A percentile compares a stretch with the other conserved stretches of the same genome.
These are phyloP conservation scores for Tagetes erecta DNA, from an alignment of 129 eudicot genomes.

Conservation along the genomic window DNA sequence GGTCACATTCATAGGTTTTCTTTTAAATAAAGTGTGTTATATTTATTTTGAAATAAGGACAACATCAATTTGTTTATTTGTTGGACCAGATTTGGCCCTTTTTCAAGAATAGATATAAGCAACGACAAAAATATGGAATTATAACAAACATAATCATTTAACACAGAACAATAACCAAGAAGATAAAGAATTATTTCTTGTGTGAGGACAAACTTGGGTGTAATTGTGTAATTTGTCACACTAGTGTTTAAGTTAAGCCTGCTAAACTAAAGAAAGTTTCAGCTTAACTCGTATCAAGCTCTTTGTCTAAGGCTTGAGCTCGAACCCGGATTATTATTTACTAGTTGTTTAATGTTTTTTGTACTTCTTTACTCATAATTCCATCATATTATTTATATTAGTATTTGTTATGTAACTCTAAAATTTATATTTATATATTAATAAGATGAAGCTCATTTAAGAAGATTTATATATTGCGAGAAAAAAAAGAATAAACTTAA, in stretches of 20 bases:
- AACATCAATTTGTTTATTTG: not conserved
- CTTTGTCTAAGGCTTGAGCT: not conserved
- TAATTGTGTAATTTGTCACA: too few relatives aligned
- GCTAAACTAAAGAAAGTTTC: not conserved
- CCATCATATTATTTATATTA: too few relatives aligned
- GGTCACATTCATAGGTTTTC: conserved; percentile 16
- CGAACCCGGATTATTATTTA: too few relatives aligned
- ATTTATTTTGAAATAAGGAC: conserved; percentile 4
- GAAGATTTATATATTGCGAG: too few relatives aligned
- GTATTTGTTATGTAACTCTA: not conserved
- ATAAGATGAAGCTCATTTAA: too few relatives aligned
- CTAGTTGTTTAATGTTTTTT: too few relatives aligned
- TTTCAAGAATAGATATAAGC: not conserved
- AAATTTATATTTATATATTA: too few relatives aligned
- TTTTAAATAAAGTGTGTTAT: not conserved
- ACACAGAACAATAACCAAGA: not conserved
- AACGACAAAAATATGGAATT: not conserved
- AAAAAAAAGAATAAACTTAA: too few relatives aligned
- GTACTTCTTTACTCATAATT: too few relatives aligned
- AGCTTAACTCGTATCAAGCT: not conserved
- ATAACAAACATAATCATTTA: not conserved
- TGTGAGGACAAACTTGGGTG: not conserved
- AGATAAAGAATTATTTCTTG: not conserved
- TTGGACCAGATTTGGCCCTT: conserved; percentile 10
- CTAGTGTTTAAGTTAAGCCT: too few relatives aligned